These are phyloP conservation scores for Sugiyamaella floridensis DNA, from an alignment of 805 yeast species.

Conservation along the genomic window DNA sequence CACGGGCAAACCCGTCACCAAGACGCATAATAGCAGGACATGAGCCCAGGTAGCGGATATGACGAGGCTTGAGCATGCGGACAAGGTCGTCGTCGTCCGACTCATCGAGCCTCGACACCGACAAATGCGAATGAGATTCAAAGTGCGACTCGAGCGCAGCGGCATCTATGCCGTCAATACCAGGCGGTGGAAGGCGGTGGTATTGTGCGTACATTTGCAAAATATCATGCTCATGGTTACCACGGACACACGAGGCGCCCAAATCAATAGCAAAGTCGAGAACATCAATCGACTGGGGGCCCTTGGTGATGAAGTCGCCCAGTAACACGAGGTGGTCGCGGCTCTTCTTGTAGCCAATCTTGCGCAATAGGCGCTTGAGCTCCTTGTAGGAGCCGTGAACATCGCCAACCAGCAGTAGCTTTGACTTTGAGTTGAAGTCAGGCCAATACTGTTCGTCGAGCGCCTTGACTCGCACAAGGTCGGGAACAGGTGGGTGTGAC, in stretches of 20 bases:
- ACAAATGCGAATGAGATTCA: neutral
- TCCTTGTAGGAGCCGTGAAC: constrained; percentile 72
- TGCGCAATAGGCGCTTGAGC: constrained; percentile 46
- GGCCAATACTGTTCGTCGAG: constrained; percentile 11
- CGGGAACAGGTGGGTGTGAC: constrained; percentile 16
- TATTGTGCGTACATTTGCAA: constrained; percentile 56
- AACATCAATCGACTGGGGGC: constrained; percentile 65
- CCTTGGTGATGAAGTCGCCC: constrained; percentile 85
- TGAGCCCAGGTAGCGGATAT: constrained; percentile 49
- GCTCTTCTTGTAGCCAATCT: constrained; percentile 35
- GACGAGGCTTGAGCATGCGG: constrained; percentile 49
- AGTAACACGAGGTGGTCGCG: constrained; percentile 57
- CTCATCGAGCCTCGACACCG: neutral
- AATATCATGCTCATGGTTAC: constrained; percentile 80
- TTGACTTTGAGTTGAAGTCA: constrained; percentile 17
- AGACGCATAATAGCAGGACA: constrained; percentile 60
- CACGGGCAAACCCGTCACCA: constrained; percentile 45
- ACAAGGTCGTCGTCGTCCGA: constrained; percentile 36
- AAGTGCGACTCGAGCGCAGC: neutral
- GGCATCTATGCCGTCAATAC: constrained; percentile 7
- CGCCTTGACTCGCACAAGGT: constrained; percentile 13
- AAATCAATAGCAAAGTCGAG: constrained; percentile 56
- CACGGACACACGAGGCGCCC: constrained; percentile 67
- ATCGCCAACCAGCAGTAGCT: constrained; percentile 75
- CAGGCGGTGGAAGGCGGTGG: constrained; percentile 40